A percentile compares a stretch with the other conserved stretches of the same genome.
phyloP scores from a whole-genome alignment of 805 yeast genomes.

The Wickerhamiella slavikovae region DNA sequence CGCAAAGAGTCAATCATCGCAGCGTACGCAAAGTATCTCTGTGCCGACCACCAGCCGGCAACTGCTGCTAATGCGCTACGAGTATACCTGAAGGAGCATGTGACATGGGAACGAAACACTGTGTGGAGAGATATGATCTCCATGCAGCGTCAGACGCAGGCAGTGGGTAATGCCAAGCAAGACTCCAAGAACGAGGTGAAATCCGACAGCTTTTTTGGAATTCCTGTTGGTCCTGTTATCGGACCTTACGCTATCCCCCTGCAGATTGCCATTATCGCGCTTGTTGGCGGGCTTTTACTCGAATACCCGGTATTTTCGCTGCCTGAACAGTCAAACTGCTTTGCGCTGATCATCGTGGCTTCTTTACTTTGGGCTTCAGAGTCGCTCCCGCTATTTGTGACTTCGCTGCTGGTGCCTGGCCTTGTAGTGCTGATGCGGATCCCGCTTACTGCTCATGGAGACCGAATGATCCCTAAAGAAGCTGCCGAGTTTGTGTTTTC shows the following conservation, averaged over 20 bases:
- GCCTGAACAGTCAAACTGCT: constrained; percentile 56
- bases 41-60: constrained; percentile 19
- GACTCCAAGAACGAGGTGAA: constrained; percentile 5
- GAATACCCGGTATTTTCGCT: constrained; percentile 24
- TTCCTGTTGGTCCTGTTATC: constrained; percentile 6
- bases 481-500: constrained; percentile 65
- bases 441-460: constrained; percentile 13
- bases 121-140: constrained; percentile 96
- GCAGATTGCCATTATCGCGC: constrained; percentile 7
- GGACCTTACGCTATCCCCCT: constrained; percentile 1
- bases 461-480: constrained; percentile 35
- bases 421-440: constrained; percentile 56
- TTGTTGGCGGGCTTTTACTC: constrained; percentile 28
- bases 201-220: not conserved
- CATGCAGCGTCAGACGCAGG: constrained; percentile 67
- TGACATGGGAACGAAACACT: constrained; percentile 93
- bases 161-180: constrained; percentile 24
- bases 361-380: constrained; percentile 93
- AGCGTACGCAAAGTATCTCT: constrained; percentile 32
- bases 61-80: constrained; percentile 30
- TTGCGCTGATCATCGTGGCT: constrained; percentile 63
- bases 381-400: constrained; percentile 75
- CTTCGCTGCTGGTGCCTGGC: constrained; percentile 68
- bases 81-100: constrained; percentile 62
- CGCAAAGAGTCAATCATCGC: constrained; percentile 32